These are phyloP conservation scores for Peronospora destructor DNA, from an alignment of 352 stramenopile genomes.

Conservation along the genomic window DNA sequence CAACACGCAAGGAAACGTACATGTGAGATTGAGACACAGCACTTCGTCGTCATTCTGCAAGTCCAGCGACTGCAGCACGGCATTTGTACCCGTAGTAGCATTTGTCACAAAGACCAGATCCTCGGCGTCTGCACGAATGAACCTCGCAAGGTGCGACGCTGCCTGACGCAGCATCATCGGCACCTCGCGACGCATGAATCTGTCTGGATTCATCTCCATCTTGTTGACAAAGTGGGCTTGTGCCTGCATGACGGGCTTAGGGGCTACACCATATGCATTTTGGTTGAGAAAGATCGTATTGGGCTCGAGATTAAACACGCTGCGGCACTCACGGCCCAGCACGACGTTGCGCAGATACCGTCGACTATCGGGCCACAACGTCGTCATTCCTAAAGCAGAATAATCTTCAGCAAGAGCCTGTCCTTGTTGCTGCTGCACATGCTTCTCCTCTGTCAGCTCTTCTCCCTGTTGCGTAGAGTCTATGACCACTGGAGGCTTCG, in stretches of 20 bases:
- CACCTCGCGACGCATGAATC: constrained; percentile 72
- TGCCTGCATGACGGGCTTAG: constrained; percentile 70
- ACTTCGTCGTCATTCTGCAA: constrained; percentile 85
- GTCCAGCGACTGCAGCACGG: constrained; percentile 76
- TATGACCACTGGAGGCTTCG: constrained; percentile 2
- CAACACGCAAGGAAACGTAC: constrained; percentile 27
- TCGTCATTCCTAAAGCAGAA: constrained; percentile 45
- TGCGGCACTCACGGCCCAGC: constrained; percentile 62
- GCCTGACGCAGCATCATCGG: constrained; percentile 57
- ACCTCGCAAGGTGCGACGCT: constrained; percentile 50
- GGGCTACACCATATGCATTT: constrained; percentile 70
- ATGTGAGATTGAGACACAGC: constrained; percentile 82
- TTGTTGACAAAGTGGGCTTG: constrained; percentile 82
- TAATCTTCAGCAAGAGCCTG: neutral
- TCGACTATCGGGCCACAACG: constrained; percentile 58
- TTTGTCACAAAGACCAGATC: constrained; percentile 85
- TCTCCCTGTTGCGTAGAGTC: constrained; percentile 12
- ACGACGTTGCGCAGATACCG: constrained; percentile 49
- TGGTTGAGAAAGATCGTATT: constrained; percentile 79
- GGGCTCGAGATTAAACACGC: constrained; percentile 75
- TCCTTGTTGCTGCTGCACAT: constrained; percentile 16
- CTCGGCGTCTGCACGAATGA: constrained; percentile 64
- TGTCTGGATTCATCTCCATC: constrained; percentile 83
- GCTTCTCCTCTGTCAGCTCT: constrained; percentile 1
- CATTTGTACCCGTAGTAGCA: constrained; percentile 78